Evolutionary conservation across 306 rosid genomes (phyloP).

Genomic region (Vigna unguiculata): DNA sequence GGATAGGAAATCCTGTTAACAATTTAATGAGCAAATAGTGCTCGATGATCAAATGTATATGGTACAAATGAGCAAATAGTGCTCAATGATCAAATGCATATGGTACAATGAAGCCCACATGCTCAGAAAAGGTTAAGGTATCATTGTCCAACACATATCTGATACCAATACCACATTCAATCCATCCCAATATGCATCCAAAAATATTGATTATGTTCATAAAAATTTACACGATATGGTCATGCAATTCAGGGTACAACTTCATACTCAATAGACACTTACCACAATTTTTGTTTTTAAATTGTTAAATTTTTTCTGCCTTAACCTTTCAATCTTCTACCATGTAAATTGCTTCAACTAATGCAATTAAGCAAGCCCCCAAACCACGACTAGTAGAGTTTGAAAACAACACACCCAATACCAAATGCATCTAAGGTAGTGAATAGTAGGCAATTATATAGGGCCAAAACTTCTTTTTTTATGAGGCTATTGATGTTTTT

Average conservation of each 20-base stretch:
- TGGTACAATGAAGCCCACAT: neutral
- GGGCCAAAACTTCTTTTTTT: too few relatives aligned
- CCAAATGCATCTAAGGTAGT: too few relatives aligned
- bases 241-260: neutral
- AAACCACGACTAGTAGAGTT: too few relatives aligned
- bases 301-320: neutral
- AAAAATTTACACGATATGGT: neutral
- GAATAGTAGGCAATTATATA: too few relatives aligned
- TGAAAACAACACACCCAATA: too few relatives aligned
- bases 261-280: neutral
- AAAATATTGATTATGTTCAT: too few relatives aligned
- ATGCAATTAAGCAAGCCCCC: neutral
- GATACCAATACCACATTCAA: neutral
- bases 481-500: too few relatives aligned
- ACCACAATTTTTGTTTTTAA: neutral
- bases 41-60: conserved; percentile 25
- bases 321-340: neutral
- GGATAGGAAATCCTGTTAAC: conserved; percentile 12
- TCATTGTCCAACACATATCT: neutral
- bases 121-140: neutral
- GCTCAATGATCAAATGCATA: conserved; percentile 25
- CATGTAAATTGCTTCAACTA: neutral
- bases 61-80: neutral
- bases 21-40: neutral
- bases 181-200: neutral